These are phyloP conservation scores for Fusarium algeriense DNA, from an alignment of 2,329 filamentous ascomycete species.

Conservation along the genomic window DNA sequence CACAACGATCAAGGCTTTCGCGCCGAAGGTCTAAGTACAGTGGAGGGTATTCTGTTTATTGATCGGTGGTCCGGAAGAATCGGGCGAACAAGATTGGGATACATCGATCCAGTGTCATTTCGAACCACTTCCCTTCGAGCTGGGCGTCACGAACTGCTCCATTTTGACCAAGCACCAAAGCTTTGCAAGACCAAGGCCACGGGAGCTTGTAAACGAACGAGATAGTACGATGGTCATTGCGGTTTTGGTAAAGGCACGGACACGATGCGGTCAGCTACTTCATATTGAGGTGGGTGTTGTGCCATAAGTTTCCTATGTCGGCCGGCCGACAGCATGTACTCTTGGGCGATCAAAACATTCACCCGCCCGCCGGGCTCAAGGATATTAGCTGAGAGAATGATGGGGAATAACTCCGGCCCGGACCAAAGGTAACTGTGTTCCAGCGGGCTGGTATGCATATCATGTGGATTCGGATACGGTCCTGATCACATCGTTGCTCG, in stretches of 20 bases:
- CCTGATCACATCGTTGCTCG: background rate
- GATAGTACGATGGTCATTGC: background rate
- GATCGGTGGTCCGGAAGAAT: too few species aligned
- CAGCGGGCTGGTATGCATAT: background rate
- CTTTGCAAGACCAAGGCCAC: too few species aligned
- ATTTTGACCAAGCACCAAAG: too few species aligned
- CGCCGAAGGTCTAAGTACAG: too few species aligned
- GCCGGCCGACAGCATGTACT: background rate
- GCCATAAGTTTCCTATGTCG: background rate
- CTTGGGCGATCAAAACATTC: background rate
- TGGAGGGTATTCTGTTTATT: too few species aligned
- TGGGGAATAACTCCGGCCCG: background rate
- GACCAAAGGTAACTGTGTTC: background rate
- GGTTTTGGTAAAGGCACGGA: background rate
- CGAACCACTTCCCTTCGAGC: too few species aligned
- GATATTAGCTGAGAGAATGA: background rate
- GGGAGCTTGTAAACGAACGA: too few species aligned
- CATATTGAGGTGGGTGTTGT: background rate
- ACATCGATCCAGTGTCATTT: too few species aligned
- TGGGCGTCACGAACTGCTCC: too few species aligned
- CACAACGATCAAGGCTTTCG: too few species aligned
- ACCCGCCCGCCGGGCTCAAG: background rate
- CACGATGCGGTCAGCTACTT: too few species aligned
- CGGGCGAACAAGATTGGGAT: too few species aligned
- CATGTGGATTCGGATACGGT: background rate